Percentiles rank a stretch among this genome's conserved stretches.
Conservation (phyloP, 306 rosid species). For the Luffa acutangula region DNA sequence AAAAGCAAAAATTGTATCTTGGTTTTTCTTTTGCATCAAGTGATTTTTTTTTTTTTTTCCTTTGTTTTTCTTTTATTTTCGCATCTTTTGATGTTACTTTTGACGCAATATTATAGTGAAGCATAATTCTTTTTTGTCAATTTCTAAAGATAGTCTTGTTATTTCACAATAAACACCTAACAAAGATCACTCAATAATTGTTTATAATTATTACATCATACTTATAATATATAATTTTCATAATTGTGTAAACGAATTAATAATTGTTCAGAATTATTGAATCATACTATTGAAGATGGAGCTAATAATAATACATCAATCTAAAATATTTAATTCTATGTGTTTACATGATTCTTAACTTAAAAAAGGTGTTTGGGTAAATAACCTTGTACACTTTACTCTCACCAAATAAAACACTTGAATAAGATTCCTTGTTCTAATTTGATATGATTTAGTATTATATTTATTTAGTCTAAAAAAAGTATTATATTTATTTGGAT, state of each 20-base stretch:
- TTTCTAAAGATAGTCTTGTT: not conserved
- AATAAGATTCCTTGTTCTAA: too few relatives aligned
- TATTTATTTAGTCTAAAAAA: too few relatives aligned
- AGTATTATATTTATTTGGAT: too few relatives aligned
- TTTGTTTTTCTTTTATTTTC: not conserved
- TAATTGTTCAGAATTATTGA: not conserved
- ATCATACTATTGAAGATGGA: not conserved
- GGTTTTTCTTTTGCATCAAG: constrained; percentile 3
- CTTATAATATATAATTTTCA: not conserved
- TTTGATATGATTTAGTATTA: too few relatives aligned
- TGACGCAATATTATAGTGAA: not conserved
- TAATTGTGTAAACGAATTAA: not conserved
- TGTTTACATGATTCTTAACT: not conserved
- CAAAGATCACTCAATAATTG: not conserved
- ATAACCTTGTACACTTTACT: not conserved
- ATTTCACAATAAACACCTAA: not conserved
- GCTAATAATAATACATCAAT: not conserved
- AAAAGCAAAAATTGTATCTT: not conserved
- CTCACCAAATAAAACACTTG: not conserved
- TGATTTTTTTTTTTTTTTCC: not conserved
- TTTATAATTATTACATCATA: not conserved
- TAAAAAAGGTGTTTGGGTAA: not conserved
- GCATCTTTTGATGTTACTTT: not conserved
- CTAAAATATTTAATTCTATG: not conserved
- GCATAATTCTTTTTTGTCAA: not conserved